Evolutionary conservation across 2,329 filamentous ascomycete genomes (phyloP), one percentile per base, ranked within the genome.

Genomic region (Clarireedia homoeocarpa): DNA sequence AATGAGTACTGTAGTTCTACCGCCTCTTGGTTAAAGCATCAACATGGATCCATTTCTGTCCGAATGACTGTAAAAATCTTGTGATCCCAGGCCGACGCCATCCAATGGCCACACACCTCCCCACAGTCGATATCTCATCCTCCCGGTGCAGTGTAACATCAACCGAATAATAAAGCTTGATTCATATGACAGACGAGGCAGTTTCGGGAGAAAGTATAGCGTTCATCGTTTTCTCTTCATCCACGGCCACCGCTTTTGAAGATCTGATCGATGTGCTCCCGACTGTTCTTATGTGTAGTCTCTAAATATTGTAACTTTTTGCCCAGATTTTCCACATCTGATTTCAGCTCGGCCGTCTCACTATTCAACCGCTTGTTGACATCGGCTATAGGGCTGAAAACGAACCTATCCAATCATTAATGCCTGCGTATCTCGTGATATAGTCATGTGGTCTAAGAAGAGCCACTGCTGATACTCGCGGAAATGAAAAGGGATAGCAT

Each of bases 231-330:
- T 34, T n/a, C 15, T 30, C 39, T 23, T 66, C 58, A 69, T 59
- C 62, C 59, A 58, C 65, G 64, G 24, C 66, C 65, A 56, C 67
- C 65, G 51, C 80, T 73, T 68, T 82, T 81, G 67, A 97, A 80
- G 69, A 97, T 92, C 72, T 91, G 87, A 70, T 96, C 87, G 64
- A 97, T 86, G 68, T 96, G 90, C 63, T 91, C 85, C 65, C 87
- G 85, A 72, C 91, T 96, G 69, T 97, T 99, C 76, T 95, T 91
- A 70, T 90, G 88, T 50, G 94, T 97, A 57, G 90, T 95, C 75
- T 97, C 92, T 46, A 97, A 78, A 69, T 96, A 97, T 65, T 92
- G 83, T 66, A 96, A 77, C 71, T 89, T 91, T 80, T 97, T 95
- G 63, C 88, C 85, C 61, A 97, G 74, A 61, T 86, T 86, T 42